Conservation (phyloP, 371 early-diverging fungal species). For the Sporodiniella umbellata region DNA sequence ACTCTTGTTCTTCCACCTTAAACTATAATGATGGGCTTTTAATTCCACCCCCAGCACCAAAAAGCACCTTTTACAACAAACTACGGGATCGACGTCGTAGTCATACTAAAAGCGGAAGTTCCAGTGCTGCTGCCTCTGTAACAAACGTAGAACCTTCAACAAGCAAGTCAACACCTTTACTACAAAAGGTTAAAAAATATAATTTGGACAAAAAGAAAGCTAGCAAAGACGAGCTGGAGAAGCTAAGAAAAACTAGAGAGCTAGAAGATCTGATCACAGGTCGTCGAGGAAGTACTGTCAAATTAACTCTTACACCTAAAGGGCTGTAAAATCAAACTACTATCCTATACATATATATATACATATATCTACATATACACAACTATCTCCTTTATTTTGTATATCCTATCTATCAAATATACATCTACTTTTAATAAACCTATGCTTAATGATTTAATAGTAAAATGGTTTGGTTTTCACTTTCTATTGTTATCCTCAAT, state of each 20-base stretch:
- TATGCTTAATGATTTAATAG: too few relatives aligned
- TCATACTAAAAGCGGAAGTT: conserved; percentile 7
- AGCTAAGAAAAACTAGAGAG: conserved; percentile 29
- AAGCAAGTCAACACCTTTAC: conserved; percentile 25
- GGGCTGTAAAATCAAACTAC: too few relatives aligned
- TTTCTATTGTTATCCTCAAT: too few relatives aligned
- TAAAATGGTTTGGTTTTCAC: too few relatives aligned
- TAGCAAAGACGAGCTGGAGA: conserved; percentile 21
- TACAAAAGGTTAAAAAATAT: conserved; percentile 33
- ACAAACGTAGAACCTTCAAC: background rate
- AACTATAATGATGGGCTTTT: conserved; percentile 1
- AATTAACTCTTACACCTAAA: conserved; percentile 44
- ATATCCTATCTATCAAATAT: background rate
- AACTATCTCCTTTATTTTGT: conserved; percentile 1
- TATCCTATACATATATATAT: too few relatives aligned
- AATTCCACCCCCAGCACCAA: background rate
- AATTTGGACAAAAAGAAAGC: conserved; percentile 13
- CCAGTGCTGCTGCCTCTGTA: conserved; percentile 11
- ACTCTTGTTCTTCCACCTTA: conserved; percentile 24
- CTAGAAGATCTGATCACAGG: conserved; percentile 44
- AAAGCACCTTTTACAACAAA: conserved; percentile 1
- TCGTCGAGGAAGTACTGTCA: conserved; percentile 43
- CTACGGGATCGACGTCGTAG: conserved; percentile 14
- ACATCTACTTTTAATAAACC: too few relatives aligned
- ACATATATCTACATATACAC: background rate